Base-by-base conservation (phyloP, 495 filamentous ascomycete genomes). In the Neurospora sp. region DNA sequence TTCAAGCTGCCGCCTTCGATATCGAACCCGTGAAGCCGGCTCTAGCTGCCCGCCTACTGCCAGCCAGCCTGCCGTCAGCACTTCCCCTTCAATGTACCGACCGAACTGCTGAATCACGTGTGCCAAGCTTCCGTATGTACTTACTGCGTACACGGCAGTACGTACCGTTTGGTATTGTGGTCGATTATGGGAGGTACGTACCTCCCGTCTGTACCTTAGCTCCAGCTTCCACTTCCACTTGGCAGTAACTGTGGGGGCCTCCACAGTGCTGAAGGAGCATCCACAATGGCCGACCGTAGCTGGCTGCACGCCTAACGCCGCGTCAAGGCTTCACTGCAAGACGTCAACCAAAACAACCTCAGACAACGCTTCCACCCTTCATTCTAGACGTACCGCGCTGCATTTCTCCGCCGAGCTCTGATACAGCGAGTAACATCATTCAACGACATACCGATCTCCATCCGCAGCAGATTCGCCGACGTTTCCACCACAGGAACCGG, bases 31-130 rank as follows among this genome's bases (percentile, higher is more conserved):
- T 7, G 53, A 66, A 66, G 40, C 41, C 31, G 22, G 48, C 53
- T 66, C 53, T 66, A 35, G 53, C 53, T 66, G 31, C 53, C 53
- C 53, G 53, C 53, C 53, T 61, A 14, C 53, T 61, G 53, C 53
- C 53, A 31, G 53, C 53, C 53, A 35, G 53, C 53, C 53, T 61
- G 53, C 53, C 53, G 53, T 61, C 53, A 61, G 22, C 53, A 18
- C 53, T 14, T 14, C 27, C 20, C 53, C 53, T 66, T 66, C 53
- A 18, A 66, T 12, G 53, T 66, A 66, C 53, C 22, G 7, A 35
- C 53, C 53, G 6, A 61, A 35, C 53, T 31, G 53, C 11, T 66
- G 27, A 74, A 73, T 76, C 75, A 76, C 73, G 75, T 76, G 75
- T 37, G 53, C 31, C 70, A 61, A 72, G 68, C 6, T 18, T 35